phyloP scores from a whole-genome alignment of 2,329 filamentous ascomycete genomes.

The Monilinia vaccinii-corymbosi region DNA sequence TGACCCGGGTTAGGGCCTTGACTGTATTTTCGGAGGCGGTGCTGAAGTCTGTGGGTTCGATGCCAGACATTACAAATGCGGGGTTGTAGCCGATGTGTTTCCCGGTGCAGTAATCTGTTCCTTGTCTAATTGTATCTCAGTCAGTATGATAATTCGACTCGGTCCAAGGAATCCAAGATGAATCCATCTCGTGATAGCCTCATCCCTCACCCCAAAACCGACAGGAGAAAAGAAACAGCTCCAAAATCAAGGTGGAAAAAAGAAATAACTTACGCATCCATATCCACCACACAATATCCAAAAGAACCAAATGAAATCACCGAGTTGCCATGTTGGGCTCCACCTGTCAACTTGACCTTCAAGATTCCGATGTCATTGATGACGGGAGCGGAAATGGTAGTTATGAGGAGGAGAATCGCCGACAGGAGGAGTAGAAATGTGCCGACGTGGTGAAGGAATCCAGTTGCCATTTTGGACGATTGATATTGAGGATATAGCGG shows the following conservation, averaged over 20 bases:
- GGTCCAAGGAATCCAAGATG: neutral
- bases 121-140: constrained; percentile 14
- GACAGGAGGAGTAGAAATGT: constrained; percentile 47
- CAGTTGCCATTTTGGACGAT: constrained; percentile 23
- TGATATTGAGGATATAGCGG: neutral
- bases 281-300: constrained; percentile 43
- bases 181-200: neutral
- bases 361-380: constrained; percentile 46
- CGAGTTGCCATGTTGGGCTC: constrained; percentile 29
- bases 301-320: constrained; percentile 49
- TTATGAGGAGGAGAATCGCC: constrained; percentile 47
- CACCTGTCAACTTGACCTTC: constrained; percentile 38
- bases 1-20: constrained; percentile 44
- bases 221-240: neutral
- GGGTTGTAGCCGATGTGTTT: constrained; percentile 48
- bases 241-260: neutral
- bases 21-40: constrained; percentile 36
- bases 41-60: constrained; percentile 34
- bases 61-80: constrained; percentile 34
- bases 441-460: constrained; percentile 44
- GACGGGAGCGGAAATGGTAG: constrained; percentile 50
- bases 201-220: neutral
- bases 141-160: neutral
- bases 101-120: constrained; percentile 40
- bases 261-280: constrained; percentile 22